Base-by-base conservation (phyloP, 805 yeast genomes). In the Blastobotrys parvus region DNA sequence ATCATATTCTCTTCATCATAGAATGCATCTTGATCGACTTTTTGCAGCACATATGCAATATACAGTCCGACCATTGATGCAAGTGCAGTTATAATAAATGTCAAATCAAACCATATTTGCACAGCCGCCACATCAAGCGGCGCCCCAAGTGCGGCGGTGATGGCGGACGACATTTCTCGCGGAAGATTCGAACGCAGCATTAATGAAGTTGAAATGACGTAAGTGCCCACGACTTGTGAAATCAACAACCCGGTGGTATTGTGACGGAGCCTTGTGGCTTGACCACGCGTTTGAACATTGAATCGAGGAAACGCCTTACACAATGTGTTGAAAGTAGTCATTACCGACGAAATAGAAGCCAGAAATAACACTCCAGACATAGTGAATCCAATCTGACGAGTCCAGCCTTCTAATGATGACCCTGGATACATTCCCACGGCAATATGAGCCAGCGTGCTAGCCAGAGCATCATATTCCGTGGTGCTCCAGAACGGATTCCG, bases 121-220 rank as follows among this genome's bases (percentile, higher is more conserved):
- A 67, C 65, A 6, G 59, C 51, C 4, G 49, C 38, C 7, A 63
- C 59, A 30, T 63, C 63, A 25, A 67, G 48, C 6, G 69, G 70
- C 15, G 69, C 62, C 4, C 66, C 68, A 25, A 67, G 53, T 3
- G 70, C 70, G 2, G 57, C 43, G n/a, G 63, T 58, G 21, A 67
- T 63, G 6, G 70, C 67, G 2, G 63, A 56, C 2, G 68, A 59
- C 65, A 65, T 60, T 20, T 55, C 56, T 19, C 54, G 45, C 11
- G 72, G 72, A 35, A 67, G 45, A 45, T 62, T 68, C 45, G 65
- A 57, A 4, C 71, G 59, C 42, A 67, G 55, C 44, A 67, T 49
- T 5, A 68, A 55, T 13, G 70, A 64, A 7, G 69, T 61, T n/a
- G 69, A 57, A 20, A 67, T 51, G 22, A 62, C 63, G 43, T 67